phyloP scores from a whole-genome alignment of 2,329 filamentous ascomycete species.

The Trichothecium roseum region DNA sequence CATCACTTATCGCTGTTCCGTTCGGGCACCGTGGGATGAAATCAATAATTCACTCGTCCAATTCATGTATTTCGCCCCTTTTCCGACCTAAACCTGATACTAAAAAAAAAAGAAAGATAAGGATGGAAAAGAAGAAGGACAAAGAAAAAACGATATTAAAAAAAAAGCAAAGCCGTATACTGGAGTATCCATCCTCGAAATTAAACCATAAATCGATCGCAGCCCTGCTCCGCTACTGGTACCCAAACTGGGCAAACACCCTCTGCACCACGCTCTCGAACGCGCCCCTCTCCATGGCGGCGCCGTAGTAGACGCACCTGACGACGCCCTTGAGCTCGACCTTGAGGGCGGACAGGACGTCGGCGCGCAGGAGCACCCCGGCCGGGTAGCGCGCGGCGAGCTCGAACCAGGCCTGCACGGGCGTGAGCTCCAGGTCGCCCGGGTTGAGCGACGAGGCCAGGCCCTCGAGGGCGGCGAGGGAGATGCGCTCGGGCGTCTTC shows the following conservation, averaged over 20 bases:
- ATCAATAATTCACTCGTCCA: no score
- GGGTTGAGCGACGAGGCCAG: conserved; percentile 34
- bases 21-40: not conserved
- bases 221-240: no score
- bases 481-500: conserved; percentile 24
- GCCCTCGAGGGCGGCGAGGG: conserved; percentile 30
- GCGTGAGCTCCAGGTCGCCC: conserved; percentile 31
- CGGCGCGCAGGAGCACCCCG: conserved; percentile 22
- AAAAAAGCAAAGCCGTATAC: no score
- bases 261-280: conserved; percentile 35
- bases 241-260: conserved; percentile 14
- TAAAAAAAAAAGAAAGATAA: no score
- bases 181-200: no score
- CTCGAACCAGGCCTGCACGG: conserved; percentile 46
- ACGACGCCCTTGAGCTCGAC: conserved; percentile 31
- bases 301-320: conserved; percentile 36
- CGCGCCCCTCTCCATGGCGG: conserved; percentile 31
- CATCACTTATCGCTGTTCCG: no score
- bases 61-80: no score
- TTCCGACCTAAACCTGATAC: no score
- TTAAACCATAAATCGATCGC: no score
- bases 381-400: conserved; percentile 29
- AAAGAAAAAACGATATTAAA: no score
- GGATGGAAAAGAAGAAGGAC: no score
- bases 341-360: conserved; percentile 25